Evolutionary conservation across 1,284 basidiomycete genomes (phyloP).

Genomic region (Ganoderma sinense): DNA sequence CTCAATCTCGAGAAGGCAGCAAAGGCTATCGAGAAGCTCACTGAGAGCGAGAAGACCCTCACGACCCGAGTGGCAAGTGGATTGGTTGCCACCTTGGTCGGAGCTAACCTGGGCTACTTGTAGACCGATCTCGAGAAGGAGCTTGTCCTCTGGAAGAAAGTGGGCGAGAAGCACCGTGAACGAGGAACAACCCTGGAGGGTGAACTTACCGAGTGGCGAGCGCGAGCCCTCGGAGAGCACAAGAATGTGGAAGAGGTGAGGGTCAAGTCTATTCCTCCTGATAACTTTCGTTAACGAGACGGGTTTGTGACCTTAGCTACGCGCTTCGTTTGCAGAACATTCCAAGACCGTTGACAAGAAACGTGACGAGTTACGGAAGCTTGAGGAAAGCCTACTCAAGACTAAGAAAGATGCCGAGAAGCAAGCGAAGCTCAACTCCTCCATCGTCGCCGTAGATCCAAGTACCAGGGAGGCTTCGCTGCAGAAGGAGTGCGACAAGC

Average conservation of each 20-base stretch:
- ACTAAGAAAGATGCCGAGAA: constrained; percentile 61
- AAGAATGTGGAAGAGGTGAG: constrained; percentile 44
- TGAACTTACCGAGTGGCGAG: constrained; percentile 43
- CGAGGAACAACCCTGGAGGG: constrained; percentile 41
- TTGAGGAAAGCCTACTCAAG: constrained; percentile 46
- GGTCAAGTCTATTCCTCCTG: no score
- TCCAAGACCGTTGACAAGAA: constrained; percentile 26
- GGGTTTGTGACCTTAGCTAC: constrained; percentile 26
- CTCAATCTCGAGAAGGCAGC: constrained; percentile 81
- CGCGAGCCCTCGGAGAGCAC: constrained; percentile 46
- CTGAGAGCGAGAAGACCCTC: constrained; percentile 67
- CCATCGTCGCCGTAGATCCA: constrained; percentile 36
- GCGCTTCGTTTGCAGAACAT: constrained; percentile 36
- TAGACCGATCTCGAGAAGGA: constrained; percentile 51
- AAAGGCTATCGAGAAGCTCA: constrained; percentile 76
- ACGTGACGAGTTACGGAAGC: constrained; percentile 33
- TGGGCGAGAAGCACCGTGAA: constrained; percentile 50
- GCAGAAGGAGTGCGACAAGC: constrained; percentile 61
- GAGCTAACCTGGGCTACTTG: neutral
- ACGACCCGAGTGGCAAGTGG: constrained; percentile 19
- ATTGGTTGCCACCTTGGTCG: neutral
- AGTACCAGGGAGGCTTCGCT: constrained; percentile 51
- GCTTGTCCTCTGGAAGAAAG: constrained; percentile 50
- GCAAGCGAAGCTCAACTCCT: constrained; percentile 54
- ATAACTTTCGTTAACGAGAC: neutral